phyloP scores from a whole-genome alignment of 2,329 filamentous ascomycete species.

The Trichophyton mentagrophytes region DNA sequence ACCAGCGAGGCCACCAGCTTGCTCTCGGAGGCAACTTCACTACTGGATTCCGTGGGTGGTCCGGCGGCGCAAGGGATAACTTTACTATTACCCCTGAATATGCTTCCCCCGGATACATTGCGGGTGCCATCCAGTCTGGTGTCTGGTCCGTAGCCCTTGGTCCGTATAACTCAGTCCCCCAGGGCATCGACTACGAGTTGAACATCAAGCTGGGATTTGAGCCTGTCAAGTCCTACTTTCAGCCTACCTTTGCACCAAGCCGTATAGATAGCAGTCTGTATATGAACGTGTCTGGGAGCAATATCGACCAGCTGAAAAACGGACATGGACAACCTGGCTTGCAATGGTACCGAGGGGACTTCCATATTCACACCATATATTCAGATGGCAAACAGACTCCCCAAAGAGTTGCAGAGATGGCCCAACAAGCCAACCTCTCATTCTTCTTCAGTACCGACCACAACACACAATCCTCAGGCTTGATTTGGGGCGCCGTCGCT shows the following conservation, averaged over 20 bases:
- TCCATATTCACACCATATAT: conserved; percentile 18
- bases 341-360: conserved; percentile 16
- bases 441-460: conserved; percentile 19
- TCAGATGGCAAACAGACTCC: conserved; percentile 16
- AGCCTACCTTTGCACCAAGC: conserved; percentile 8
- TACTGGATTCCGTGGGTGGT: conserved; percentile 14
- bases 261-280: conserved; percentile 7
- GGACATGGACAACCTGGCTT: neutral
- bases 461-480: conserved; percentile 16
- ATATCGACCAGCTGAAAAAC: neutral
- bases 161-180: conserved; percentile 13
- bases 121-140: conserved; percentile 14
- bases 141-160: conserved; percentile 17
- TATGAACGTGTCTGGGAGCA: neutral
- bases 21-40: conserved; percentile 7
- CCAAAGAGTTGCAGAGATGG: conserved; percentile 10
- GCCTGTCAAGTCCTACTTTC: conserved; percentile 7
- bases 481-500: conserved; percentile 14
- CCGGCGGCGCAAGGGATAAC: conserved; percentile 14
- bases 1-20: conserved; percentile 13
- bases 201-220: conserved; percentile 13
- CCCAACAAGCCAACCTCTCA: conserved; percentile 11
- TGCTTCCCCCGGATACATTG: conserved; percentile 17
- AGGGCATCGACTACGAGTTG: conserved; percentile 16
- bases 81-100: conserved; percentile 15